phyloP scores from a whole-genome alignment of 345 rosid genomes.

The Populus alba region DNA sequence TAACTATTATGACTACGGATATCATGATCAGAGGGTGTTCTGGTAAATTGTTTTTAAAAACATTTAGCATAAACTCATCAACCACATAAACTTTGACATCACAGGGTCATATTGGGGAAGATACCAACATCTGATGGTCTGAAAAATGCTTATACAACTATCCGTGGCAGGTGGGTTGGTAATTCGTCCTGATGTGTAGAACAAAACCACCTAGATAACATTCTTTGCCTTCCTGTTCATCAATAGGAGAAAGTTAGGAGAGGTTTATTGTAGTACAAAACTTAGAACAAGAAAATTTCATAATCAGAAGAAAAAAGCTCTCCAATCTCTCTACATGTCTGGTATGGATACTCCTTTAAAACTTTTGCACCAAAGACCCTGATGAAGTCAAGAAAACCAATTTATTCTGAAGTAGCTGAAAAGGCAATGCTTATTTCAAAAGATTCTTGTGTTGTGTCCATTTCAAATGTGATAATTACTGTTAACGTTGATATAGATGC shows the following conservation, averaged over 20 bases:
- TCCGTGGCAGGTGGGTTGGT: constrained; percentile 95
- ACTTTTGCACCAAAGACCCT: neutral
- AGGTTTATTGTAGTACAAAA: neutral
- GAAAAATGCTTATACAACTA: constrained; percentile 79
- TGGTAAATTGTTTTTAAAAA: neutral
- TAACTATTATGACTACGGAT: constrained; percentile 1
- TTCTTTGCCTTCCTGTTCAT: neutral
- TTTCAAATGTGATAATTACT: neutral
- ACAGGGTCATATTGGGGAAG: constrained; percentile 97
- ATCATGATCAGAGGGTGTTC: neutral
- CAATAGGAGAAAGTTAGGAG: neutral
- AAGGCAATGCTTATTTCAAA: neutral
- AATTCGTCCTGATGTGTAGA: constrained; percentile 46
- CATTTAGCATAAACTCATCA: constrained; percentile 20
- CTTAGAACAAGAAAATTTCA: neutral
- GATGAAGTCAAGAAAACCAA: neutral
- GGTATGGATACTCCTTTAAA: neutral
- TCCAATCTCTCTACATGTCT: neutral
- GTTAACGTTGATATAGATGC: neutral
- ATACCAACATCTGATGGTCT: constrained; percentile 83
- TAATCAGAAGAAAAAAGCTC: neutral
- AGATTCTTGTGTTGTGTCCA: neutral
- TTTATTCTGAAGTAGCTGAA: neutral
- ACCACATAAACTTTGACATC: constrained; percentile 44
- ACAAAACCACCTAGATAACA: constrained; percentile 7